Evolutionary conservation across 495 filamentous ascomycete species (phyloP), one percentile per base, ranked within the genome.

Genomic region (Platismatia glauca): DNA sequence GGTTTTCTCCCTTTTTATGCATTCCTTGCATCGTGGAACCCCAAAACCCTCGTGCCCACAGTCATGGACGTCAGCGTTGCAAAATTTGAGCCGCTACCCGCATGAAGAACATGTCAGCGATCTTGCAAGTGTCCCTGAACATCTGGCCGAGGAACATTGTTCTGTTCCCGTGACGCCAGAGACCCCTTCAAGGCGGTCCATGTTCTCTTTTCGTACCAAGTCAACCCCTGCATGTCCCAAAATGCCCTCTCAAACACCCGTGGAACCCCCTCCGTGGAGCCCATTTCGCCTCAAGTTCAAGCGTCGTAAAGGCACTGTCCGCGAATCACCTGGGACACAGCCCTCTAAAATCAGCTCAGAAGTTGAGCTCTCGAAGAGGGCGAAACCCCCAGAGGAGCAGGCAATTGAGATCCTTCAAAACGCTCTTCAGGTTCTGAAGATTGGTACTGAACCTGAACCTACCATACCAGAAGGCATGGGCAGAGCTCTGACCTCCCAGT

Each of bases 111-210:
- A 31, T 16, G 20, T 13, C 13, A 60, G 62, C 62, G 46, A 37
- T 9, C 27, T 64, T 20, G 57, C n/a, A 41, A 48, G 62, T 31
- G 38, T 64, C 8, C 24, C 57, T 37, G 62, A 55, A 33, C 24
- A 63, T 5, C 2, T 16, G 15, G 33, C 39, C 4, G 61, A 58
- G 44, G 41, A 35, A 13, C 35, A 39, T 22, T 15, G 8, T 31
- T 27, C 41, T 41, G 35, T 56, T 33, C 52, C 52, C 4, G 60
- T 62, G 18, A 52, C 27, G 24, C 48, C 22, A 20, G 39, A 24
- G 35, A 56, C 29, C 38, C 52, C 60, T 20, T 33, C n/a, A 22
- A 34, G 55, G 29, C 38, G 37, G 4, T 62, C 52, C 29, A 34
- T 44, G 50, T 41, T 56, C 7, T 22, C 12, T n/a, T 41, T 56